Base-by-base conservation (phyloP, 2,329 filamentous ascomycete genomes). In the Diaporthe helianthi region DNA sequence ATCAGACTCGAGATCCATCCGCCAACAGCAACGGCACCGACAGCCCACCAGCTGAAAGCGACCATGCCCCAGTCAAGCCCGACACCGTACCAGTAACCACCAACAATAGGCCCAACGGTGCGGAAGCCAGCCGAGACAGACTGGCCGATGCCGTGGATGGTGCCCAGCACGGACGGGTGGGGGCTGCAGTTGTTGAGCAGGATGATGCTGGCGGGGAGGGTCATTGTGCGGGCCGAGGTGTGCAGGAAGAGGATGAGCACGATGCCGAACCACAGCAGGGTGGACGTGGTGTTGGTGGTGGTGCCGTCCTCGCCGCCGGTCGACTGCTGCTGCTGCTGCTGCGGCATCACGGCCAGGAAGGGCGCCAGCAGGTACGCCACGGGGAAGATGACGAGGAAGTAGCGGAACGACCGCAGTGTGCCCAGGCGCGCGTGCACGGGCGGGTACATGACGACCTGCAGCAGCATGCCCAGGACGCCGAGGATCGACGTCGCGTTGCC, bases 151-250 rank as follows among this genome's bases (percentile, higher is more conserved):
- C 85, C 85, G 69, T 87, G 87, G 12, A 90, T 83, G 0, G 86
- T 87, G 0, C 87, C 87, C 19, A 89, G 78, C 3, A 88, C 86
- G 55, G 83, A 85, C 0, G 86, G 86, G 73, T 88, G 85, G 0
- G 87, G 87, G 47, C 85, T 86, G 73, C 86, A 86, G 74, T 90
- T 89, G 73, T 89, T 89, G 52, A 89, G 79, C 10, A 89, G 77
- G 68, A 89, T 88, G 44, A 87, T 87, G 75, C 84, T 86, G 4
- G 85, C 85, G 1, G 87, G 87, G 10, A 87, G 78, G 0, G 85
- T 85, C 74, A 94, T 93, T 0, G 92, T 95, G 33, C 92, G 85
- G 0, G 90, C 92, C 4, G 90, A 83, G 19, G 93, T 92, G 76
- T 94, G 92, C 10, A 93, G 77, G 19, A 88, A 83, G 1, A 93